Evolutionary conservation across 164 flowering plant genomes (phyloP).

Genomic region (Macadamia tetraphylla): DNA sequence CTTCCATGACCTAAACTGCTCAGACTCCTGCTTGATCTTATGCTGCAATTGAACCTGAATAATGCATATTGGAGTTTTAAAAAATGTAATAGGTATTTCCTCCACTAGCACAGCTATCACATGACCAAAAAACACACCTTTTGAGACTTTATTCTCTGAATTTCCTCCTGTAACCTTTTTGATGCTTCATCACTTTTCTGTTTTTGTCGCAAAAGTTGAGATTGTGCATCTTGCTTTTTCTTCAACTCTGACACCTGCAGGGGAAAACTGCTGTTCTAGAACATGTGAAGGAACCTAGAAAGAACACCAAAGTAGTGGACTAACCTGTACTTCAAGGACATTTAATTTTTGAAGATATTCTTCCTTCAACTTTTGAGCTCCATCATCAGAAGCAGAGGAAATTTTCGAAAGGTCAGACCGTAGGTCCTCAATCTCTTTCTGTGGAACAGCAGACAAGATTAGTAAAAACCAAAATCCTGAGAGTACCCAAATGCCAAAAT

Average conservation of each 20-base stretch:
- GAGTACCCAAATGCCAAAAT: background rate
- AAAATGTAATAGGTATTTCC: background rate
- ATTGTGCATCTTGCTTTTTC: constrained; percentile 97
- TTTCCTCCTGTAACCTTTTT: constrained; percentile 88
- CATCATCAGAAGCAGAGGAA: constrained; percentile 72
- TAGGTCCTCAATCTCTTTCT: constrained; percentile 91
- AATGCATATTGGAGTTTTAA: background rate
- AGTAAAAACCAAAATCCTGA: background rate
- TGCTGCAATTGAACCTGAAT: constrained; percentile 92
- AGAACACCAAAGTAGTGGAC: background rate
- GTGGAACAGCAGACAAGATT: constrained; percentile 15
- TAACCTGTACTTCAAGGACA: constrained; percentile 80
- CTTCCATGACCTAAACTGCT: constrained; percentile 92
- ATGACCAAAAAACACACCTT: constrained; percentile 45
- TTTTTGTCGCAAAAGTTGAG: constrained; percentile 85
- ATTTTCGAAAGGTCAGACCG: constrained; percentile 55
- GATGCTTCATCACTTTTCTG: constrained; percentile 98
- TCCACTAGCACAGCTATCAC: background rate
- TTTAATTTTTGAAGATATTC: constrained; percentile 90
- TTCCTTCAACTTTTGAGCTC: constrained; percentile 83
- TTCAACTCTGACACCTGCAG: constrained; percentile 85
- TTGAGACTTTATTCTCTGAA: constrained; percentile 85
- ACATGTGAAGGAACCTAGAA: background rate
- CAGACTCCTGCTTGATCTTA: constrained; percentile 96
- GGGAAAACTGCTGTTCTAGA: constrained; percentile 6